Base-by-base conservation (phyloP, 164 flowering plant species). In the Chloranthus sessilifolius region DNA sequence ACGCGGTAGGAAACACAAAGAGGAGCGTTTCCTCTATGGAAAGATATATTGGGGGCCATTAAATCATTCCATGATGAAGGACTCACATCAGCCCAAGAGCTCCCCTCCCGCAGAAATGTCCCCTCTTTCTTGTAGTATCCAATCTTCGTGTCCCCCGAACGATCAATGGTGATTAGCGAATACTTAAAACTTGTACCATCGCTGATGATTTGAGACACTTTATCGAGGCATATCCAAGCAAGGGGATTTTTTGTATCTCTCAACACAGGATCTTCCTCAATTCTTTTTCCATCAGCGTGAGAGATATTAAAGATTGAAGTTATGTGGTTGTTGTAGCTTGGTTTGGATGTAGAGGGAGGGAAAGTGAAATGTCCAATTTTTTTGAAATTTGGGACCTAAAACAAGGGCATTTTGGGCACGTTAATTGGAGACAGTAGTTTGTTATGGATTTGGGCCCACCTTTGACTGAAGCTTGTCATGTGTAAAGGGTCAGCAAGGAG, bases 321-420 rank as follows among this genome's bases (percentile, higher is more conserved):
- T 25, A 12, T 10, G 31, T 25, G 31, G 48, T 2, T 26, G 30
- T 23, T 29, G 19, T 44, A 5, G 31, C 31, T 2, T 26, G 31
- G 31, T 29, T 17, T 3, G 31, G 7, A 12, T 29, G 7, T 25
- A 21, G n/a, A 7, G 15, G 19, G 11, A 3, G 35, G 24, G 44
- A 14, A 16, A 34, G 4, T 15, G 36, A 1, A 16, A 5, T 47
- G 10, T n/a, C 33, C 22, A 20, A 26, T 25, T 19, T 14, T 51
- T 8, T 5, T 51, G 55, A 26, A 51, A 26, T 26, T 51, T 16
- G 55, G 44, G 33, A 27, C 29, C 34, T 25, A 37, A 29, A 51
- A 51, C 24, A 37, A 14, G 33, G 55, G 55, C 23, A 7, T 38
- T 17, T 39, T 51, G 24, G 44, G 33, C 11, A 15, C 5, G 34